Evolutionary conservation across 1,284 basidiomycete species (phyloP), one percentile per base, ranked within the genome.

Genomic region (Fomitopsis palustris): DNA sequence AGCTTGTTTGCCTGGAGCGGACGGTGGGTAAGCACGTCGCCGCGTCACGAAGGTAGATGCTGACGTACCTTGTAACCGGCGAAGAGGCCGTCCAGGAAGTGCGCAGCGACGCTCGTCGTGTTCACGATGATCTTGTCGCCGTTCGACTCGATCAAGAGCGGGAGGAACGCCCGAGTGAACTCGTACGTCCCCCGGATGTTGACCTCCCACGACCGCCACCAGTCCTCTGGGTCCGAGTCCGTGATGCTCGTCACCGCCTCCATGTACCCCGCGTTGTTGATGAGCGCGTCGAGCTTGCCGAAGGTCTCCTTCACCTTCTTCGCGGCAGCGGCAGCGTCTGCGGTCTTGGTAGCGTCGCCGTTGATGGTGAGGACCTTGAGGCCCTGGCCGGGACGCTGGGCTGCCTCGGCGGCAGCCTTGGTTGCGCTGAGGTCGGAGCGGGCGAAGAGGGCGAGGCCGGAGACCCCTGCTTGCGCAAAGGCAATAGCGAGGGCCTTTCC

Each of bases 181-280:
- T 25, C n/a, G 39, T 61, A 63, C 57, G 53, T 56, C 33, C 57
- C 59, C 14, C 53, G 55, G 21, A 61, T n/a, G 38, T 58, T 64
- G 55, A 64, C 47, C 35, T 38, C 42, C 52, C 45, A 61, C 14
- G 39, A 23, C 53, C 33, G 47, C 61, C 62, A 62, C 61, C 61
- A 64, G 16, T 56, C 56, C 5, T 52, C 37, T 1, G 60, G 57
- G 21, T 63, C 62, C 12, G n/a, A 19, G 16, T 64, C 62, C 14
- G 27, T 52, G 23, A 64, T 43, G n/a, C 35, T 29, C 17, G 9
- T 39, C 23, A 25, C 47, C 12, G 53, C 16, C 53, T 57, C 58
- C 53, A 64, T 43, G 37, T 64, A 59, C 8, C 62, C 62, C 2
- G 62, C 62, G 45, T 64, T 64, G 54, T 61, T 55, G 33, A 57